Evolutionary conservation across 2,329 filamentous ascomycete genomes (phyloP), one percentile per base, ranked within the genome.

Genomic region (Diplodia seriata): DNA sequence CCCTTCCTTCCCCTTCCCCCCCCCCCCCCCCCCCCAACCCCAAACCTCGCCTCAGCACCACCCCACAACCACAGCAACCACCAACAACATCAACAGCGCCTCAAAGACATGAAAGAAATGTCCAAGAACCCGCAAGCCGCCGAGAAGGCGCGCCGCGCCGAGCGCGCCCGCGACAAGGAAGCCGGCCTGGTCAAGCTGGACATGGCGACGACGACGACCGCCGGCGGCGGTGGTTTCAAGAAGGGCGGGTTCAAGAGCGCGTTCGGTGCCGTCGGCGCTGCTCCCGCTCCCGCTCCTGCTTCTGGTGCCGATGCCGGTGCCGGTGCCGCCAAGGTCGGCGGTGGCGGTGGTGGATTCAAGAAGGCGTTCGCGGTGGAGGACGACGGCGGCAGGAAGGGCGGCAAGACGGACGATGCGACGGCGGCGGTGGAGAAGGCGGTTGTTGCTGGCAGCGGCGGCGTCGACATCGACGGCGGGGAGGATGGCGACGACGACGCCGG

Each of bases 41-140:
- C 31, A 8, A 15, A n/a, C 43, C 31, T 23, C 26, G 23, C n/a
- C 57, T n/a, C 31, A 20, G 23, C n/a, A n/a, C n/a, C 14, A 11
- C 20, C 15, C 29, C 14, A 26, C 36, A 38, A 38, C 36, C 31
- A 8, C 31, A 5, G 1, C 31, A 4, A 33, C 31, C 31, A 7
- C 31, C 31, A 1, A 6, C 31, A 33, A 6, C 31, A 1, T 33
- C 31, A 72, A 54, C 73, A 81, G 77, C 90, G 92, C 61, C 86
- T 94, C 68, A 92, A 92, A 79, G 91, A 95, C 74, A 93, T 94
- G 91, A 93, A 93, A 80, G 89, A 91, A 74, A 90, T 94, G 84
- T 89, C 91, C 38, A 88, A 90, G 72, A 90, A 93, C 71, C 89
- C 91, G 1, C 85, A 85, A 66, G 89, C 88, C 29, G 85, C 84